Evolutionary conservation across 2,329 filamentous ascomycete species (phyloP), one percentile per base, ranked within the genome.

Genomic region (Alternaria burnsii): DNA sequence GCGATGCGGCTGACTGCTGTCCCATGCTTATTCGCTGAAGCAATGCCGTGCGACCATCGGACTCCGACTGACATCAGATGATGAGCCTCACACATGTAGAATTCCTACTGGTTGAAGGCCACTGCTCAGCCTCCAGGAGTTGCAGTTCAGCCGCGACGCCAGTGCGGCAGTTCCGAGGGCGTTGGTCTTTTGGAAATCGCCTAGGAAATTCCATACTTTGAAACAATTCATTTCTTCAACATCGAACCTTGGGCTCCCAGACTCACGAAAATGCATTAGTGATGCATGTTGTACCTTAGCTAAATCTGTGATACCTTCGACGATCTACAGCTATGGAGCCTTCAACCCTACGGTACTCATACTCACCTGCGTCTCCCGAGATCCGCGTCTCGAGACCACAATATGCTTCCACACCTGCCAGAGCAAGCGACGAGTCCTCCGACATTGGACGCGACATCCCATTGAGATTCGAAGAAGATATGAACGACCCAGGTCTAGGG

Each of bases 401-500:
- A 8, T 69, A 70, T 48, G 61, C 64, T 9, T 55, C 68, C 9
- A 42, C 69, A 30, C 60, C 67, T 8, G 53, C 61, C 30, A 57
- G 67, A 38, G 63, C 59, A 9, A 71, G 67, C 55, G 58, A 70
- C 59, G 66, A 67, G 7, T 62, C 55, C n/a, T 41, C 47, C 41
- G 48, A 67, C 1, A 34, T 47, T 4, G 64, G 54, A 18, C 52
- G 42, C 53, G 55, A 68, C 11, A 63, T 58, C 40, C 58, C 58
- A n/a, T 62, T 70, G 2, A 65, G 62, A 43, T 71, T 66, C 44
- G 58, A 64, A 40, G 64, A 70, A 42, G 41, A 57, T 20, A 50
- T 67, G 10, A 64, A 67, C 14, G 69, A 68, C 18, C 61, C 67
- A 9, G 71, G 71, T n/a, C 57, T 73, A 14, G 70, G 71, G 3